A percentile compares a stretch with the other conserved stretches of the same genome.
Evolutionary conservation across 2,329 filamentous ascomycete species (phyloP).

Genomic region (Cladosporium sp.): DNA sequence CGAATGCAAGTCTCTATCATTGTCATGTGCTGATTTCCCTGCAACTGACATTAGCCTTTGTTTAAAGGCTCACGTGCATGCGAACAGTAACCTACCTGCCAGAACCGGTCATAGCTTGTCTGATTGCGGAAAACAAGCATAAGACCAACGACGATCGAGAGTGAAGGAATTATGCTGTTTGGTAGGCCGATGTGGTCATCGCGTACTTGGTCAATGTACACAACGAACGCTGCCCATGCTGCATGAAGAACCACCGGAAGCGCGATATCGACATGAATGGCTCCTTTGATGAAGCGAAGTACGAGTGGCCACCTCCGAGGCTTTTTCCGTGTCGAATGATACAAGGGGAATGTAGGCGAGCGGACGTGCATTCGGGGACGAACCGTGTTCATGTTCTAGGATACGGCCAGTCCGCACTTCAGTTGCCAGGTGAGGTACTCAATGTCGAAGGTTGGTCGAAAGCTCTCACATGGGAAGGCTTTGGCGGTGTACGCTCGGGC

Average conservation of each 20-base stretch:
- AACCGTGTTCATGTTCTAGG: neutral
- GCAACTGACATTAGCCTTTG: neutral
- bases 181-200: conserved; percentile 55
- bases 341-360: conserved; percentile 45
- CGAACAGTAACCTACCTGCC: conserved; percentile 39
- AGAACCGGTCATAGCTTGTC: conserved; percentile 65
- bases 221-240: conserved; percentile 58
- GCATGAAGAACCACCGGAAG: conserved; percentile 59
- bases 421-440: no score
- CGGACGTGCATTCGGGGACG: conserved; percentile 5
- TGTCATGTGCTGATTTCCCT: conserved; percentile 49
- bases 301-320: conserved; percentile 62
- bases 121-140: conserved; percentile 69
- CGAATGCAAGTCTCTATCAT: conserved; percentile 59
- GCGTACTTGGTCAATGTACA: conserved; percentile 53
- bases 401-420: neutral
- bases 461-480: no score
- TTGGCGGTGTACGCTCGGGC: no score
- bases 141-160: conserved; percentile 66
- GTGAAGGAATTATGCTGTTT: conserved; percentile 60
- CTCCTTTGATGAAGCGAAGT: conserved; percentile 64
- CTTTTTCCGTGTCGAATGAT: conserved; percentile 48
- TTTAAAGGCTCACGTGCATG: neutral
- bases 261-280: conserved; percentile 60
- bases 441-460: no score